These are phyloP conservation scores for Candida mattraensis DNA, from an alignment of 805 yeast species.

Conservation along the genomic window DNA sequence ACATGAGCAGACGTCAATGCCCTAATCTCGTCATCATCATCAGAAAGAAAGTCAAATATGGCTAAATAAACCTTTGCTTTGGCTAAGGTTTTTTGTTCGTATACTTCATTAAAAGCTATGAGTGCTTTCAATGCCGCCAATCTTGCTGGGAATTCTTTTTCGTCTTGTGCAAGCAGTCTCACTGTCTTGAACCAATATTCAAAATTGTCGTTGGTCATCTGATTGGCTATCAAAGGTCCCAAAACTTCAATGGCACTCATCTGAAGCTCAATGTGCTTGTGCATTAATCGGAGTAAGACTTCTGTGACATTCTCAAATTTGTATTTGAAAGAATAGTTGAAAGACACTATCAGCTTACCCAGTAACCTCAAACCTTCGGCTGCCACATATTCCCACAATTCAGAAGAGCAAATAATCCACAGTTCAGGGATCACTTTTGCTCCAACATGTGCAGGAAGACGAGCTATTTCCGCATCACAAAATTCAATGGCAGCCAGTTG, in stretches of 20 bases:
- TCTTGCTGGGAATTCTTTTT: constrained; percentile 45
- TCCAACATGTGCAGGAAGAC: constrained; percentile 2
- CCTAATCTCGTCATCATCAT: constrained; percentile 69
- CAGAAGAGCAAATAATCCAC: constrained; percentile 28
- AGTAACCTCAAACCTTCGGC: constrained; percentile 40
- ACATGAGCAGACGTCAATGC: constrained; percentile 44
- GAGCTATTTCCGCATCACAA: constrained; percentile 14
- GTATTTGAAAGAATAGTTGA: not conserved
- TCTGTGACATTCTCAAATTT: constrained; percentile 3
- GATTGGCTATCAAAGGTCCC: constrained; percentile 11
- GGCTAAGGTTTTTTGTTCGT: constrained; percentile 2
- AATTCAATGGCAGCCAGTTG: constrained; percentile 42
- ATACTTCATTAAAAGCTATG: constrained; percentile 29
- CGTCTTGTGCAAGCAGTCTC: constrained; percentile 38
- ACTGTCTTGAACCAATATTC: constrained; percentile 33
- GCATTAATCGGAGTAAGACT: constrained; percentile 2
- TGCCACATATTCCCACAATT: constrained; percentile 45
- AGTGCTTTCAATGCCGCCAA: constrained; percentile 46
- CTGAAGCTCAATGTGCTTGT: constrained; percentile 3
- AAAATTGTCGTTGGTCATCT: constrained; percentile 12
- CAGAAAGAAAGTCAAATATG: constrained; percentile 45
- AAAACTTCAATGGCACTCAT: constrained; percentile 8
- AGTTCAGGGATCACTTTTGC: constrained; percentile 9
- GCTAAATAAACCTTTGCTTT: constrained; percentile 13
- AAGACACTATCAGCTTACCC: constrained; percentile 22